A percentile compares a stretch with the other conserved stretches of the same genome.
phyloP scores from a whole-genome alignment of 2,329 filamentous ascomycete species.

The Ophiostoma triangulosporum region DNA sequence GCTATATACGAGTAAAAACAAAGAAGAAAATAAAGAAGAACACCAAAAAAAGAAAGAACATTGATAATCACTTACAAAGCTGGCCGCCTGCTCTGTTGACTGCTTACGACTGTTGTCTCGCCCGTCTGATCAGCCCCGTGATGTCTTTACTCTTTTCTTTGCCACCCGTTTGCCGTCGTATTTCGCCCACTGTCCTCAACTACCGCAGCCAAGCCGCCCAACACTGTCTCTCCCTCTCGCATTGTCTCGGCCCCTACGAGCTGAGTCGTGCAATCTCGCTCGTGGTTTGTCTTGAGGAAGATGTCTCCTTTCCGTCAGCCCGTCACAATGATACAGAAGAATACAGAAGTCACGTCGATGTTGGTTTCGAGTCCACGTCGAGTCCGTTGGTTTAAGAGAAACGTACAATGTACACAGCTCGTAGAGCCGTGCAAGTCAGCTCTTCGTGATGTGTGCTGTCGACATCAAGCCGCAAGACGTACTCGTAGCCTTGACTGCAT shows the following conservation, averaged over 20 bases:
- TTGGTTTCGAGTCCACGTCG: too few relatives aligned
- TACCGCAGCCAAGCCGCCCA: background rate
- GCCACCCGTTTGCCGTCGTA: background rate
- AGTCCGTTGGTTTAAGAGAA: too few relatives aligned
- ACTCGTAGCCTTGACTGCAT: too few relatives aligned
- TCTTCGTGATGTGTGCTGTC: too few relatives aligned
- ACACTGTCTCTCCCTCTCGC: background rate
- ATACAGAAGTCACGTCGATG: background rate
- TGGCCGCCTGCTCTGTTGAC: too few relatives aligned
- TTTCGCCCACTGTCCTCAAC: background rate
- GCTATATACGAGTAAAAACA: background rate
- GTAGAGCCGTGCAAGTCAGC: too few relatives aligned
- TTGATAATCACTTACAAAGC: background rate
- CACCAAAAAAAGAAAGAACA: background rate
- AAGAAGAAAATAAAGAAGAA: background rate
- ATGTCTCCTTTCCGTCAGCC: background rate
- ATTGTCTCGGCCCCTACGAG: conserved; percentile 3
- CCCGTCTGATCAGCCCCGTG: background rate
- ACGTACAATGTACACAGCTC: too few relatives aligned
- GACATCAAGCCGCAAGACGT: too few relatives aligned
- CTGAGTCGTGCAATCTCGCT: background rate
- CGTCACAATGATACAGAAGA: background rate
- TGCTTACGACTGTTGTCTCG: background rate
- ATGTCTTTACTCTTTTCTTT: background rate
- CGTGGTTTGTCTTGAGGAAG: background rate